phyloP scores from a whole-genome alignment of 352 stramenopile species.

The Globisporangium echinulatum region DNA sequence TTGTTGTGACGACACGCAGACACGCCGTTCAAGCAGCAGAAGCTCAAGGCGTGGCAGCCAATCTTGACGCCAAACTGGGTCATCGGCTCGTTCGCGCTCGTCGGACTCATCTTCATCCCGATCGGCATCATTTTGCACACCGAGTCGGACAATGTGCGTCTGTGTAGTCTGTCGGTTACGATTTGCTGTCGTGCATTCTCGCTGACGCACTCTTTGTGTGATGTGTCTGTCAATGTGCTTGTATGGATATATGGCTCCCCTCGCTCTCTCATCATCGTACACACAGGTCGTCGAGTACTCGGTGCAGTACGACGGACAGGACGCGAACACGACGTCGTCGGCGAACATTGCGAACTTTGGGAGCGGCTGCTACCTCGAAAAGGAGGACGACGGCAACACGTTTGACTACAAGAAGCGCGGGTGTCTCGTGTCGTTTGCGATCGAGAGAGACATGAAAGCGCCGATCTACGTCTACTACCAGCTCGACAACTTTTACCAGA shows the following conservation, averaged over 20 bases:
- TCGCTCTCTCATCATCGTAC: no score
- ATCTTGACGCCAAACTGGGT: slow-evolving; percentile 96
- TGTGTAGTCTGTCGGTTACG: background rate
- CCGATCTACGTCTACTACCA: slow-evolving; percentile 99
- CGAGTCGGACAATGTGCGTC: slow-evolving; percentile 75
- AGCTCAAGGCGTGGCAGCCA: slow-evolving; percentile 93
- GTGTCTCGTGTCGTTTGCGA: slow-evolving; percentile 82
- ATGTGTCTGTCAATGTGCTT: no score
- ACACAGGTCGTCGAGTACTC: slow-evolving; percentile 84
- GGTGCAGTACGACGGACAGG: slow-evolving; percentile 84
- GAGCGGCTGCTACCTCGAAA: slow-evolving; percentile 50
- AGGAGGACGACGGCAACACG: slow-evolving; percentile 52
- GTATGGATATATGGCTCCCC: no score
- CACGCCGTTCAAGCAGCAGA: slow-evolving; percentile 87
- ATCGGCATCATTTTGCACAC: slow-evolving; percentile 88
- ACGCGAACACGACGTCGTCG: slow-evolving; percentile 26
- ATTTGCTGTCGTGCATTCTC: background rate
- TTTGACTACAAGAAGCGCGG: slow-evolving; percentile 55
- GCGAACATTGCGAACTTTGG: slow-evolving; percentile 57
- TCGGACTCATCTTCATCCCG: slow-evolving; percentile 94
- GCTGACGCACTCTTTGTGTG: background rate
- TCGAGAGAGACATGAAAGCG: slow-evolving; percentile 92
- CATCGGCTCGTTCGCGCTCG: slow-evolving; percentile 91
- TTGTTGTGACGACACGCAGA: slow-evolving; percentile 23
- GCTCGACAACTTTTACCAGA: slow-evolving; percentile 99